Evolutionary conservation across 192 early-diverging fungal species (phyloP), one percentile per base, ranked within the genome.

Genomic region (Coemansia sp.): DNA sequence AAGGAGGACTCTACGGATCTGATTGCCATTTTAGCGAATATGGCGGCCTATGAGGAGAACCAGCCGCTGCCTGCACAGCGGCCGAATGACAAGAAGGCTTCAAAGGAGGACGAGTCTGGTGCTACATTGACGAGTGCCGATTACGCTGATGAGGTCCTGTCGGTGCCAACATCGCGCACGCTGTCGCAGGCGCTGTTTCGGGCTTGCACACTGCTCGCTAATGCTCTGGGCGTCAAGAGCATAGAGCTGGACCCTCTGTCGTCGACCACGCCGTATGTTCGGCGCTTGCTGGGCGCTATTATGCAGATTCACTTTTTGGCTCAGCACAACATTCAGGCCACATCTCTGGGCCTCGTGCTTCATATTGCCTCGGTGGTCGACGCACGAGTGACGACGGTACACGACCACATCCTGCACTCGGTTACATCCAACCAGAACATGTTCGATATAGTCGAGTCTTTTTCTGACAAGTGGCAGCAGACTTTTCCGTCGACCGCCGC

Each of bases 281-380:
- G 80, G 31, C 75, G 66, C 27, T 55, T 77, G 73, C 67, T 83
- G n/a, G 80, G 80, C 17, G 73, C 75, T 4, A 63, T 70, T 29
- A 83, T 83, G 80, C 80, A 83, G 66, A 68, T 68, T 17, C 80
- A 83, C 67, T 66, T 64, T 23, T 70, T 83, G 66, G 80, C 80
- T 36, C 80, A 77, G 67, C 80, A 83, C 69, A 57, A 67, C 39
- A 77, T 83, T 64, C 78, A 81, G 53, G 80, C 80, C 8, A 68
- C 80, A 32, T 77, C 76, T 31, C 74, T 82, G 3, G 79, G 79
- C 23, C 64, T 83, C 15, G 57, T 83, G 72, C 64, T 83, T 53
- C 80, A 83, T 42, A 59, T 72, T 12, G 68, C 80, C 8, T 67
- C 80, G 4, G 80, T 75, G 9, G 80, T 72, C n/a, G 80, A 83